phyloP scores from a whole-genome alignment of 371 early-diverging fungal species.

The Apophysomyces variabilis region DNA sequence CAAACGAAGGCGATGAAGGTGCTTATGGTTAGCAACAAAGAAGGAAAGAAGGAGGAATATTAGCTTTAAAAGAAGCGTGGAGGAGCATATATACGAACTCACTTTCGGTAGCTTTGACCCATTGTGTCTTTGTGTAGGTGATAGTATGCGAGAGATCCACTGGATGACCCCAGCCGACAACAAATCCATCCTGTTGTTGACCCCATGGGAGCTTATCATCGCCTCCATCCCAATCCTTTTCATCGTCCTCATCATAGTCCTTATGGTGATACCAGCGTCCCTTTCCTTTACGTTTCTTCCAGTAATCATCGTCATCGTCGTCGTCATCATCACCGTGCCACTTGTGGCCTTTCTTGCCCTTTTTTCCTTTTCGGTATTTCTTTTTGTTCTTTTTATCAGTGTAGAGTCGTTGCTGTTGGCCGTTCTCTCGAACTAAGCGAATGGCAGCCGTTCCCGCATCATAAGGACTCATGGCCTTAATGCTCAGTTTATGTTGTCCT shows the following conservation, averaged over 20 bases:
- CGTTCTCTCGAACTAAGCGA: neutral
- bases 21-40: too few relatives aligned
- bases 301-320: neutral
- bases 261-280: neutral
- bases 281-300: neutral
- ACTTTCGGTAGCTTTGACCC: constrained; percentile 8
- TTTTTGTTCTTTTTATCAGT: neutral
- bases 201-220: constrained; percentile 6
- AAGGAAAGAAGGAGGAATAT: neutral
- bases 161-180: constrained; percentile 9
- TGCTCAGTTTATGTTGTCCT: constrained; percentile 8
- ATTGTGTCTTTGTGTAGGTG: constrained; percentile 1
- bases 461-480: constrained; percentile 11
- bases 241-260: neutral
- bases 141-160: constrained; percentile 15
- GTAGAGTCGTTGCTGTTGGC: neutral
- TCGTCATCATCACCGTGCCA: neutral
- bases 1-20: too few relatives aligned
- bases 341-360: neutral
- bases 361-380: neutral
- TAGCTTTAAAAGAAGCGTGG: neutral
- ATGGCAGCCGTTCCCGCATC: constrained; percentile 7
- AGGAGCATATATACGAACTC: neutral
- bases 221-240: constrained; percentile 1
- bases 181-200: constrained; percentile 4